phyloP scores from a whole-genome alignment of 306 rosid species.

The Medicago ruthenica region DNA sequence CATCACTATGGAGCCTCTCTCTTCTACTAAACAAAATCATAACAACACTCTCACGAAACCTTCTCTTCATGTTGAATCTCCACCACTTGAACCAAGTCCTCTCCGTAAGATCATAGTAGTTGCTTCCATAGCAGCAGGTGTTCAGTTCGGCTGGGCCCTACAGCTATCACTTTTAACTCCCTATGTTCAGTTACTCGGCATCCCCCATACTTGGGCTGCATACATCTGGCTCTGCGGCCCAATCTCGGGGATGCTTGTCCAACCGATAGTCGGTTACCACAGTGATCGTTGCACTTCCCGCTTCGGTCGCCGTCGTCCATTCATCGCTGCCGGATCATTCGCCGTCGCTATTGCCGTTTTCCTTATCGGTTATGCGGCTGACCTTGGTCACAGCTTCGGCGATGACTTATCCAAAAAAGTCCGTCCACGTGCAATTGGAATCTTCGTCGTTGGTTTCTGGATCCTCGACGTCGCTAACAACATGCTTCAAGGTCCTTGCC shows the following conservation, averaged over 20 bases:
- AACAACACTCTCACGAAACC: constrained; percentile 31
- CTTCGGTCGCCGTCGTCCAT: constrained; percentile 93
- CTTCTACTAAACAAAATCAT: constrained; percentile 34
- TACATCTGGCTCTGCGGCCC: constrained; percentile 97
- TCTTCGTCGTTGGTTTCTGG: constrained; percentile 82
- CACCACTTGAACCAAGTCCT: constrained; percentile 39
- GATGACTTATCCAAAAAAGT: constrained; percentile 27
- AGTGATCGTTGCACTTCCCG: constrained; percentile 84
- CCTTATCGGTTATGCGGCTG: constrained; percentile 87
- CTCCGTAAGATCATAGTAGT: constrained; percentile 59
- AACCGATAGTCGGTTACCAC: constrained; percentile 83
- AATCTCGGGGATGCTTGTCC: constrained; percentile 79
- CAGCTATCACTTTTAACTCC: constrained; percentile 87
- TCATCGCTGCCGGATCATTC: constrained; percentile 60
- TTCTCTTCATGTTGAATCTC: constrained; percentile 44
- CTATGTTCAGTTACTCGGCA: constrained; percentile 75
- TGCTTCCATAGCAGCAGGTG: constrained; percentile 82
- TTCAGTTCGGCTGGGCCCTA: constrained; percentile 92
- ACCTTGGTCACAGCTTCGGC: constrained; percentile 68
- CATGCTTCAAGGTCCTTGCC: constrained; percentile 80
- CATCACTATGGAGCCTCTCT: constrained; percentile 43
- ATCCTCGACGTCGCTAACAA: constrained; percentile 83
- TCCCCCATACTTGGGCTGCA: constrained; percentile 73
- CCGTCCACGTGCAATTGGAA: constrained; percentile 64
- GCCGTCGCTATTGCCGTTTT: constrained; percentile 72